Base-by-base conservation (phyloP, 345 rosid genomes). In the Iberis pinnata region DNA sequence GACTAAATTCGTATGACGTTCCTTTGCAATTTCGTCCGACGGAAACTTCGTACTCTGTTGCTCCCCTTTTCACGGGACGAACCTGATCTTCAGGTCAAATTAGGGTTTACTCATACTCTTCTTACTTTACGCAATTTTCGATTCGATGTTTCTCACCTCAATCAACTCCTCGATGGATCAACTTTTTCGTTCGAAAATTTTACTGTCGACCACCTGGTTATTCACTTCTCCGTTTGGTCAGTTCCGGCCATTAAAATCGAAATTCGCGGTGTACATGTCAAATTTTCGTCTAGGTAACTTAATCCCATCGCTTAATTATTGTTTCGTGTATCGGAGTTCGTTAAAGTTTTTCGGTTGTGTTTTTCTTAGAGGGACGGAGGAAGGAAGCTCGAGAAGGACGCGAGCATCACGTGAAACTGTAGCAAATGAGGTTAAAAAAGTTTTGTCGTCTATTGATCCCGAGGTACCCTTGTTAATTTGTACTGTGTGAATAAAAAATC, bases 221-320 rank as follows among this genome's bases (percentile, higher is more conserved):
- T 86, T 39, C 77, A 71, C 16, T 80, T 84, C 72, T 75, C 96
- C 47, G 69, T 65, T 26, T 90, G 98, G 96, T 82, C 90, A 7
- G 69, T 55, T 44, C 70, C 77, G 35, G 86, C 96, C 9, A 56
- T 82, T 64, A 16, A 67, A 13, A 51, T 84, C 37, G 82, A 82
- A 59, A 76, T 76, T 68, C 78, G 74, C 40, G 89, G 94, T 50
- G 73, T 84, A 43, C 62, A 61, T 50, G 74, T 70, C 55, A 65
- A 59, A 53, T 68, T 84, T 17, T 69, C 74, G 4, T 57, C 72
- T 8, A 70, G 93, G 88, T 83, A 67, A 60, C 44, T 43, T 56
- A 25, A 18, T 27, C 37, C 12, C 51, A 11, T 17, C 18, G 29
- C 35, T 48, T 29, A 60, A 38, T 42, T 43, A 32, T 31, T 33